Base-by-base conservation (phyloP, 768 basidiomycete species). In the Boletus bicolor region DNA sequence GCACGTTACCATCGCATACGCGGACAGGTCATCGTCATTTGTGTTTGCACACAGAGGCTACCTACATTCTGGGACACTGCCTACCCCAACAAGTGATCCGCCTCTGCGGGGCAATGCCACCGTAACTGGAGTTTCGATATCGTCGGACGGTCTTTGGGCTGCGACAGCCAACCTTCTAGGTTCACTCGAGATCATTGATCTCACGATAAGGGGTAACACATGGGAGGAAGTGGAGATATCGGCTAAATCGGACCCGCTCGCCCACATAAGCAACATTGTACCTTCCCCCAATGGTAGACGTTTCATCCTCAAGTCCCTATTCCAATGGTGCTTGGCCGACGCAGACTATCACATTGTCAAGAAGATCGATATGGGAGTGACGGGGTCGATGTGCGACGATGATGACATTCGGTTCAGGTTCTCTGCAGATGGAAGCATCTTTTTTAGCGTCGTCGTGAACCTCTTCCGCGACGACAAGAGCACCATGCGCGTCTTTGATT, bases 121-220 rank as follows among this genome's bases (percentile, higher is more conserved):
- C 4, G 30, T 50, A 2, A 51, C 35, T 26, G 39, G 32, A 2
- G 7, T 62, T 34, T 51, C 64, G 1, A 51, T 70, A n/a, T 69
- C 68, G 3, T 34, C 51, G 0, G 59, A 70, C 51, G 64, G 69
- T 2, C 44, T 35, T 37, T 55, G 57, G 54, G 44, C 63, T 17
- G 68, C 56, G 38, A 58, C 59, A 3, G 49, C 49, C n/a, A 35
- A 44, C 19, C 8, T 11, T 24, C 17, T 21, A 15, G 60, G 56
- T 5, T 43, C 47, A 5, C 41, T 63, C 24, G 19, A 62, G 19
- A 55, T 63, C 21, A 11, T 54, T 3, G 56, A 62, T 15, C 61
- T 58, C n/a, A 44, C 26, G 3, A 4, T 48, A 2, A 19, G n/a
- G 14, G 11, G 15, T 19, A 32, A 0, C 21, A 47, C 49, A 9